phyloP scores from a whole-genome alignment of 2,329 filamentous ascomycete genomes.

The Penicillium sp. region DNA sequence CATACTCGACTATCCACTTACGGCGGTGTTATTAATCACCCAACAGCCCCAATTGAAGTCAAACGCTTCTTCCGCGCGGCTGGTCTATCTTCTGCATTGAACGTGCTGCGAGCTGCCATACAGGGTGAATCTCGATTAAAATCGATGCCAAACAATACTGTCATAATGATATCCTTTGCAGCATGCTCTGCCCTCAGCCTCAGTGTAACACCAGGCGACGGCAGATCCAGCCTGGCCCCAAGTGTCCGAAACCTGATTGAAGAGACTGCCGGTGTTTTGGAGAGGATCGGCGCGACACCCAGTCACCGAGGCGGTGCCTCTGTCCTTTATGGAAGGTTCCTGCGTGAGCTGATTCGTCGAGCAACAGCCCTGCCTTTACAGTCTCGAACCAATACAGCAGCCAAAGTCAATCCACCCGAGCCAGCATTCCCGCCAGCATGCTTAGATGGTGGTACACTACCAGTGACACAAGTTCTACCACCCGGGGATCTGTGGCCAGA shows the following conservation, averaged over 20 bases:
- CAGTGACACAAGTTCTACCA: conserved; percentile 18
- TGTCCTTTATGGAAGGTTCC: conserved; percentile 57
- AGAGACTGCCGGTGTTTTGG: conserved; percentile 66
- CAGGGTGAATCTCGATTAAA: conserved; percentile 68
- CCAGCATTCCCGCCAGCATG: conserved; percentile 13
- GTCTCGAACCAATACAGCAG: conserved; percentile 4
- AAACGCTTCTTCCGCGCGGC: conserved; percentile 72
- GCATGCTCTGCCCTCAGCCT: conserved; percentile 67
- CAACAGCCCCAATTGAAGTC: conserved; percentile 67
- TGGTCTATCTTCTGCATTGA: conserved; percentile 69
- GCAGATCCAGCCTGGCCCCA: conserved; percentile 57
- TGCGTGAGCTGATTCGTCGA: conserved; percentile 51
- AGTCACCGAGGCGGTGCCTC: conserved; percentile 67
- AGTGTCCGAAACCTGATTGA: conserved; percentile 65
- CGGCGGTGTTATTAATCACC: conserved; percentile 71
- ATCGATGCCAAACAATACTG: conserved; percentile 76
- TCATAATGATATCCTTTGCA: conserved; percentile 76
- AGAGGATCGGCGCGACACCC: conserved; percentile 66
- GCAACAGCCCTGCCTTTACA: conserved; percentile 27
- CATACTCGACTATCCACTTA: conserved; percentile 74
- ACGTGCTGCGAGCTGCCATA: conserved; percentile 70
- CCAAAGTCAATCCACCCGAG: conserved; percentile 11
- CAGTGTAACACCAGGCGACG: conserved; percentile 58
- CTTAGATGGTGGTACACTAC: conserved; percentile 12
- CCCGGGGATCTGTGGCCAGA: conserved; percentile 47